A percentile compares a stretch with the other conserved stretches of the same genome.
phyloP scores from a whole-genome alignment of 148 eudicot genomes.

The Dysphania ambrosioides region DNA sequence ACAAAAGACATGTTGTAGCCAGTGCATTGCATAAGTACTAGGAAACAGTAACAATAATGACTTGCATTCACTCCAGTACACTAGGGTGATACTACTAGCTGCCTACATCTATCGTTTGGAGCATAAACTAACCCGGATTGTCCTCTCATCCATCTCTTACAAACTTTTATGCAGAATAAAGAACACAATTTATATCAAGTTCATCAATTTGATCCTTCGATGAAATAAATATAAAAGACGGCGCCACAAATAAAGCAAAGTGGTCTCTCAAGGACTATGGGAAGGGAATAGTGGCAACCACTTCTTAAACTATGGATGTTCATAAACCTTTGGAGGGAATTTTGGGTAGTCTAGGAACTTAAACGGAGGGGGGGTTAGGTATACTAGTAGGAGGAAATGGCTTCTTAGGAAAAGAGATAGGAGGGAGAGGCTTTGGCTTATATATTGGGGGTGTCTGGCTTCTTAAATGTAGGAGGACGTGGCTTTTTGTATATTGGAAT shows the following conservation, averaged over 20 bases:
- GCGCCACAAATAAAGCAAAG: neutral
- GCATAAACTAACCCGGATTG: neutral
- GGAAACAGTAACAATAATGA: neutral
- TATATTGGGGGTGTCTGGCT: constrained; percentile 21
- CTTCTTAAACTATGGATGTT: constrained; percentile 27
- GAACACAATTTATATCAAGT: neutral
- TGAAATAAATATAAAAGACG: neutral
- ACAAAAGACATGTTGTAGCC: neutral
- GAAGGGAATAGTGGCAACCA: constrained; percentile 27
- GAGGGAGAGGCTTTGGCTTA: constrained; percentile 22
- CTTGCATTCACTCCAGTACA: neutral
- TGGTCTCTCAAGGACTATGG: constrained; percentile 24
- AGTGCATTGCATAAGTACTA: neutral
- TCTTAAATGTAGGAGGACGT: neutral
- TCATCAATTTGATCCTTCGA: neutral
- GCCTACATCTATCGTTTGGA: constrained; percentile 10
- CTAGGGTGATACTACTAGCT: neutral
- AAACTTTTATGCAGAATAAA: neutral
- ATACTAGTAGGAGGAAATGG: constrained; percentile 28
- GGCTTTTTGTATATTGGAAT: too few species aligned
- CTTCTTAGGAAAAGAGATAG: constrained; percentile 25
- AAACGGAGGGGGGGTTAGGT: constrained; percentile 16
- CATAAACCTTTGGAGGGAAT: constrained; percentile 22
- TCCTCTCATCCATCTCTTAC: neutral
- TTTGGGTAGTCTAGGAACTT: constrained; percentile 19